Evolutionary conservation across 192 early-diverging fungal genomes (phyloP), one percentile per base, ranked within the genome.

Genomic region (Coemansia reversa): DNA sequence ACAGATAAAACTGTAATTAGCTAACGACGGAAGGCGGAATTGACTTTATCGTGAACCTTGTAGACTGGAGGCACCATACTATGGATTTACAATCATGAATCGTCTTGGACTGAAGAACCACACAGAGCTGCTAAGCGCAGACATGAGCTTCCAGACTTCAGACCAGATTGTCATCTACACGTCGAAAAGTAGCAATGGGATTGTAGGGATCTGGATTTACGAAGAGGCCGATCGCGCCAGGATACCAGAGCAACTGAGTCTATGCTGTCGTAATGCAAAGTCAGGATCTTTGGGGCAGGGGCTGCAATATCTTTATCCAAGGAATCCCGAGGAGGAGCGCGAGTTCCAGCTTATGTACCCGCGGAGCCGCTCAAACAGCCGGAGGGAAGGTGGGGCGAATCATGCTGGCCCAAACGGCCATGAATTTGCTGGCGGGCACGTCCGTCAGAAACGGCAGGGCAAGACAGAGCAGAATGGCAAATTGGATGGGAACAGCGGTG

Each of bases 91-190:
- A 47, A 87, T 98, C 47, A 86, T 98, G 82, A 98, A 98, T 77
- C 86, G 95, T 32, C 79, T 94, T 4, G 84, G 86, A 5, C 78
- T 92, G 20, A 92, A 96, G 29, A 95, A 95, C 81, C 85, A 91
- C 55, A 84, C 80, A 55, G 83, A 87, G 50, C 76, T 83, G 29
- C 70, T 98, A 35, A 83, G 69, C 14, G 79, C 84, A 1, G 86
- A 88, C 35, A 87, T 94, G 82, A 87, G 89, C 48, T 84, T 96
- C 62, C 87, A 94, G 66, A 62, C 90, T n/a, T 85, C 88, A 33
- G 85, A 87, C 16, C 89, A 95, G 68, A 94, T 92, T 66, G 88
- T 94, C 42, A 97, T 97, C 52, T 97, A 94, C 69, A 83, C 85
- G 45, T 75, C 70, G 35, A 50, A 56, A 32, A 58, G 24, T 45